Percentiles rank a stretch among this genome's conserved stretches.
These are phyloP conservation scores for Myriosclerotinia duriaeana DNA, from an alignment of 2,329 filamentous ascomycete genomes.

Conservation along the genomic window DNA sequence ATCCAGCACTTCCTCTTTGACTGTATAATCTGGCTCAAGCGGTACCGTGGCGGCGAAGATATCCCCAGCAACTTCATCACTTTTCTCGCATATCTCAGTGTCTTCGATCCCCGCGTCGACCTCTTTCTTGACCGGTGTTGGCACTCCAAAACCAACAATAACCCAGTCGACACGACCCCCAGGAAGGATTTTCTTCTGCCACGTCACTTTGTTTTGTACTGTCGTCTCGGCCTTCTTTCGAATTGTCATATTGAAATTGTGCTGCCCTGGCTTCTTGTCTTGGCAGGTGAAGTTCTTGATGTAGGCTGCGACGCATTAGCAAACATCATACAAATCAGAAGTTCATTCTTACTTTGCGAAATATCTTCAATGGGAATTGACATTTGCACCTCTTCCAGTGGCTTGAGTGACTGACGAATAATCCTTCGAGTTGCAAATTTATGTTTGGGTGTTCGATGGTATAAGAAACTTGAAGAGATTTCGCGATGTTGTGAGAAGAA, in stretches of 20 bases:
- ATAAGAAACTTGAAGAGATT: neutral
- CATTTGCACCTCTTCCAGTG: rapidly evolving
- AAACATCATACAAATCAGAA: neutral
- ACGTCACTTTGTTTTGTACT: neutral
- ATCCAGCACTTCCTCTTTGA: neutral
- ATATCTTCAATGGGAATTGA: neutral
- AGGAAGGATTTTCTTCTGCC: slow-evolving; percentile 7
- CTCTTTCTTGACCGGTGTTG: neutral
- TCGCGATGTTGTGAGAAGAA: neutral
- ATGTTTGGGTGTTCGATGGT: neutral
- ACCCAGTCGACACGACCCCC: neutral
- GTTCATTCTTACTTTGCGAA: neutral
- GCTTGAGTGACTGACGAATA: neutral
- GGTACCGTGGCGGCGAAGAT: neutral
- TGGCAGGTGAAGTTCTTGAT: neutral
- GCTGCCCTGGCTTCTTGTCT: neutral
- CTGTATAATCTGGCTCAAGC: neutral
- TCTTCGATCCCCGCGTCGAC: neutral
- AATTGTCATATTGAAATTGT: neutral
- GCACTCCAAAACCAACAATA: slow-evolving; percentile 1
- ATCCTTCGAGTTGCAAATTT: neutral
- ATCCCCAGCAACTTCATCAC: too few species aligned
- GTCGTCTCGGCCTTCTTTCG: neutral
- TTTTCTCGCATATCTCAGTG: too few species aligned
- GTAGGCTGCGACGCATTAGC: slow-evolving; percentile 4